These are phyloP conservation scores for Dipodascopsis uninucleata DNA, from an alignment of 805 yeast genomes.

Conservation along the genomic window DNA sequence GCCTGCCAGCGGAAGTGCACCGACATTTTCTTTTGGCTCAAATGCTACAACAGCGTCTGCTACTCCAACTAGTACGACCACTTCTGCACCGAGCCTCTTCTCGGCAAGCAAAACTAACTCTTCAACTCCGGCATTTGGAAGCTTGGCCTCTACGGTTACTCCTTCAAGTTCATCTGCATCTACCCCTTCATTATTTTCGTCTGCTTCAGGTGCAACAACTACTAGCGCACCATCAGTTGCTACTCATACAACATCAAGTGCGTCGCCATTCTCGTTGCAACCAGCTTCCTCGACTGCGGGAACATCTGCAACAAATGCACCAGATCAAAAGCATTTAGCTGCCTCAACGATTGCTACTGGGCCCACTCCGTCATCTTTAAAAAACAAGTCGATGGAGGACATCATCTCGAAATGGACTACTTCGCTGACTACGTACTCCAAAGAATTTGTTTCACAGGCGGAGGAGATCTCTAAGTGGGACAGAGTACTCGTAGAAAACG, in stretches of 20 bases:
- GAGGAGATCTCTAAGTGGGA: slow-evolving; percentile 82
- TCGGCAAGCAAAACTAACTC: slow-evolving; percentile 10
- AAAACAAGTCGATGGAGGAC: slow-evolving; percentile 90
- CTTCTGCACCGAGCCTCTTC: slow-evolving; percentile 16
- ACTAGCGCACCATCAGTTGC: slow-evolving; percentile 8
- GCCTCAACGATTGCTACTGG: slow-evolving; percentile 9
- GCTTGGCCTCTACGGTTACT: slow-evolving; percentile 3
- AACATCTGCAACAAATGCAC: slow-evolving; percentile 4
- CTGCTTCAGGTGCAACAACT: too few species aligned
- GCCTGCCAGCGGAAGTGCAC: slow-evolving; percentile 8
- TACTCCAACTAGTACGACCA: slow-evolving; percentile 7
- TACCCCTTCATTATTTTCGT: too few species aligned
- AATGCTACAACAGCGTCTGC: slow-evolving; percentile 1
- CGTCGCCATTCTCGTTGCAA: too few species aligned
- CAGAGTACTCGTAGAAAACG: slow-evolving; percentile 72
- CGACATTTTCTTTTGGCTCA: slow-evolving; percentile 1
- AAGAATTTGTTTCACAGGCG: slow-evolving; percentile 72
- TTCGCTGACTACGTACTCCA: slow-evolving; percentile 69
- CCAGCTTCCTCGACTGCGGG: too few species aligned
- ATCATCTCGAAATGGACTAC: slow-evolving; percentile 89
- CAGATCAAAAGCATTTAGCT: slow-evolving; percentile 2
- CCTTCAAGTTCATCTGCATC: slow-evolving; percentile 5
- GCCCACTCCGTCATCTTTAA: slow-evolving; percentile 48
- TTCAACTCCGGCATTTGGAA: not conserved
- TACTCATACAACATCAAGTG: too few species aligned